Evolutionary conservation across 441 rosid genomes (phyloP), one percentile per base, ranked within the genome.

Genomic region (Gossypium aridum): DNA sequence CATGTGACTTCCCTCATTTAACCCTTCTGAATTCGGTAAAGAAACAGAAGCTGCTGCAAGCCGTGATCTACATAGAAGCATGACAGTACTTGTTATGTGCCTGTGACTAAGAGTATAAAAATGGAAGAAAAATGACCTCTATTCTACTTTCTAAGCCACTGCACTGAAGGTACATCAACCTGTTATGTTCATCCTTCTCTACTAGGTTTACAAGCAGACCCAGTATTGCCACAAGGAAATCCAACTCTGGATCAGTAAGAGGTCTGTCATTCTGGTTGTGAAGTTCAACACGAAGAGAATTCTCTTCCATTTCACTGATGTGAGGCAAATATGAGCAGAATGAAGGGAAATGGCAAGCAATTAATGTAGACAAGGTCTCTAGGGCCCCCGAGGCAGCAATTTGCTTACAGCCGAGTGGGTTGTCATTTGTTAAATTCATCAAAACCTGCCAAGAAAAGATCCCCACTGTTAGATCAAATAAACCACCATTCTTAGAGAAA

Each of bases 401-500:
- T 89, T 95, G 92, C 78, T 80, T 89, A 83, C 99, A 95, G 55
- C 98, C 95, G 53, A 83, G 71, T 63, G 95, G 83, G 70, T 95
- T 91, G 73, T 90, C 98, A 82, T 95, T 93, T 20, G 99, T 93
- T 77, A 95, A 83, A 83, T 96, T 96, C 97, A 96, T 96, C 76
- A 96, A 85, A 78, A 96, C 99, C 99, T 96, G 90, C 82, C 75
- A 77, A 60, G 31, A 16, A 12, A 73, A 62, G 9, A 19, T 13
- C 13, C 17, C 31, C 37, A 51, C 20, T 7, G 23, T 72, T 72
- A 51, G 25, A 74, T 28, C 57, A 61, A 72, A 72, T 39, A 14
- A 61, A 61, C 17, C 51, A 63, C 7, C 34, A 12, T 7, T 20
- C 17, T 19, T 26, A 51, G 43, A 26, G 20, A 70, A 56, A 65